These are phyloP conservation scores for Paradendryphiella salina DNA, from an alignment of 2,329 filamentous ascomycete genomes.

Conservation along the genomic window DNA sequence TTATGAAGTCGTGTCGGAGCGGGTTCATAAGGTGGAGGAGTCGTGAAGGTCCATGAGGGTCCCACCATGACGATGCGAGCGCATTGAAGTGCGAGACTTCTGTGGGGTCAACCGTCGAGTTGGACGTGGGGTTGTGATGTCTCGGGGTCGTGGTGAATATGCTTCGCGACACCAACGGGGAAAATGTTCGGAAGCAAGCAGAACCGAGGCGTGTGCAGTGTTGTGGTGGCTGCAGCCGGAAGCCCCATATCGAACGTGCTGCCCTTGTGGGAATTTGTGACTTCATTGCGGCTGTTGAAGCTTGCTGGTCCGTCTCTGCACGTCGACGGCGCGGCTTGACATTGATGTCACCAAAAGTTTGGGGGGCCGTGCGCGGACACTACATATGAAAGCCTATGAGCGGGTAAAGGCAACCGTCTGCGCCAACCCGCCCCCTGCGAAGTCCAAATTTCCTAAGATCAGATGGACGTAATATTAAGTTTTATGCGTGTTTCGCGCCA, in stretches of 20 bases:
- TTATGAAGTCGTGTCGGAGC: slow-evolving; percentile 89
- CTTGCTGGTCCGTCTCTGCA: background rate
- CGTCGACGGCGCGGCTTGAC: background rate
- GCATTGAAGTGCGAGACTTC: slow-evolving; percentile 94
- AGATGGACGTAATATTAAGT: no score
- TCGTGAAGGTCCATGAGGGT: slow-evolving; percentile 87
- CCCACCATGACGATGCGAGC: slow-evolving; percentile 96
- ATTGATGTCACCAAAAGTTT: slow-evolving; percentile 22
- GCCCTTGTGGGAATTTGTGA: slow-evolving; percentile 10
- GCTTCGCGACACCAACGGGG: slow-evolving; percentile 14
- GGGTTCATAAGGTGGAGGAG: slow-evolving; percentile 98
- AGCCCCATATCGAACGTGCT: slow-evolving; percentile 15
- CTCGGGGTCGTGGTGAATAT: slow-evolving; percentile 20
- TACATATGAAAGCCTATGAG: no score
- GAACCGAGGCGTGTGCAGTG: background rate
- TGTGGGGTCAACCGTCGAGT: slow-evolving; percentile 67
- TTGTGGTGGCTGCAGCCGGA: background rate
- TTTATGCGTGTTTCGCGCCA: no score
- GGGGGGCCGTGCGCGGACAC: slow-evolving; percentile 4
- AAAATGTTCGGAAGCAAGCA: background rate
- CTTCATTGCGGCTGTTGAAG: slow-evolving; percentile 13
- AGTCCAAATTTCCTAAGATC: no score
- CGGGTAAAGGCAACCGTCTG: no score
- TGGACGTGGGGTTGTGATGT: slow-evolving; percentile 21
- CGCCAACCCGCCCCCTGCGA: no score